Base-by-base conservation (phyloP, 352 stramenopile genomes). In the Phytophthora sansomeana region DNA sequence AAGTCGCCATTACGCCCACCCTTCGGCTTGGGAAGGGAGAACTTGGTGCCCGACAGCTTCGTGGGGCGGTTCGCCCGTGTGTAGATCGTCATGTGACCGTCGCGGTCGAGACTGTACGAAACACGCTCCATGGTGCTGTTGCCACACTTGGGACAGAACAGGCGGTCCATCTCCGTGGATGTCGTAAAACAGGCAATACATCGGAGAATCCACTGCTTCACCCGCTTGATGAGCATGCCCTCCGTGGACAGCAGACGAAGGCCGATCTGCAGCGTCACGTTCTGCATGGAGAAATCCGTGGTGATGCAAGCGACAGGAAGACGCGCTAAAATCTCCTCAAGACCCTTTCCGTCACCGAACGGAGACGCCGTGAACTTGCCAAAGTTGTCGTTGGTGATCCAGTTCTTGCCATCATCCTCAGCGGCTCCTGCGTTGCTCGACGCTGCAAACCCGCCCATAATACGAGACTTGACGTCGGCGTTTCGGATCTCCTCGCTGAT, bases 71-170 rank as follows among this genome's bases (percentile, higher is more conserved):
- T 94, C 29, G 85, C 77, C 24, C 87, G 85, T 63, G 82, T 89
- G 72, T 95, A 93, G 61, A 95, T 91, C 35, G 84, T 90, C 82
- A 95, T 91, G 61, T 96, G 83, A 17, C 95, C 94, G 57, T 98
- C 91, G 42, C 89, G 90, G 67, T 98, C 95, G 21, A 99, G 81
- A 68, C 89, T 98, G 71, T 95, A 97, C 1, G 96, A 94, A 50
- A 99, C 91, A 21, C 97, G 89, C 59, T 98, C 92, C 70, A 99
- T 88, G 41, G 92, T 96, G 71, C 91, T 92, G 69, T 97, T 98
- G 47, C 98, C 98, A 70, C 98, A 99, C 67, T 96, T 93, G 32
- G 94, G 89, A 66, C 98, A 99, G 79, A 99, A 99, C 48, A 99
- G 72, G 24, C 94, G 83, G 35, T 88, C 81, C 86, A 98, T 93